Percentiles rank a stretch among this genome's conserved stretches.
These are phyloP conservation scores for Alternaria postmessia DNA, from an alignment of 2,329 filamentous ascomycete species.

Conservation along the genomic window DNA sequence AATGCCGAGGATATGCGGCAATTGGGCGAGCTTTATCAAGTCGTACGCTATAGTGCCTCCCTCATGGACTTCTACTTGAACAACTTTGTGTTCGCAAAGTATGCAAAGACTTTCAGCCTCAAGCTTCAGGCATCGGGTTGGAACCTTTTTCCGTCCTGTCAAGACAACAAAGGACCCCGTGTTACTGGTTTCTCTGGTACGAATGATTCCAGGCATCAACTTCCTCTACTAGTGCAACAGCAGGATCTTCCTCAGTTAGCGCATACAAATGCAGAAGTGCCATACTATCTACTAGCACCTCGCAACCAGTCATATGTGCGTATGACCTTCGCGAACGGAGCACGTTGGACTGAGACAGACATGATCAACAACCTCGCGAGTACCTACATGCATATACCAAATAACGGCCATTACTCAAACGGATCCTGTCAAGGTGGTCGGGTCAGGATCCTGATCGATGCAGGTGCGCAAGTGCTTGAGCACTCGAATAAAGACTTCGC, in stretches of 20 bases:
- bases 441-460: conserved; percentile 69
- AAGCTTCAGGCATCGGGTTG: conserved; percentile 73
- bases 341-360: conserved; percentile 55
- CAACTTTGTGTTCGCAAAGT: conserved; percentile 69
- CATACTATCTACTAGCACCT: conserved; percentile 64
- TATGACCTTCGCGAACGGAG: conserved; percentile 39
- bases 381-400: neutral
- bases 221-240: conserved; percentile 70
- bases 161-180: conserved; percentile 28
- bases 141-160: conserved; percentile 65
- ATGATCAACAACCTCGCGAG: conserved; percentile 55
- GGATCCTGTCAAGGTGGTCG: neutral
- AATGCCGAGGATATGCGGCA: conserved; percentile 66
- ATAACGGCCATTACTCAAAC: neutral
- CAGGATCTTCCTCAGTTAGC: conserved; percentile 64
- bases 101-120: conserved; percentile 69
- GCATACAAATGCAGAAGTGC: conserved; percentile 70
- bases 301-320: conserved; percentile 61
- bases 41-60: conserved; percentile 57
- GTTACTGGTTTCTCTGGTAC: conserved; percentile 78
- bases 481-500: conserved; percentile 63
- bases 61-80: conserved; percentile 72
- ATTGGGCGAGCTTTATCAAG: conserved; percentile 53
- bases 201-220: conserved; percentile 68
- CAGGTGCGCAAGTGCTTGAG: conserved; percentile 70